These are phyloP conservation scores for Arachis monticola DNA, from an alignment of 331 rosid species.

Conservation along the genomic window DNA sequence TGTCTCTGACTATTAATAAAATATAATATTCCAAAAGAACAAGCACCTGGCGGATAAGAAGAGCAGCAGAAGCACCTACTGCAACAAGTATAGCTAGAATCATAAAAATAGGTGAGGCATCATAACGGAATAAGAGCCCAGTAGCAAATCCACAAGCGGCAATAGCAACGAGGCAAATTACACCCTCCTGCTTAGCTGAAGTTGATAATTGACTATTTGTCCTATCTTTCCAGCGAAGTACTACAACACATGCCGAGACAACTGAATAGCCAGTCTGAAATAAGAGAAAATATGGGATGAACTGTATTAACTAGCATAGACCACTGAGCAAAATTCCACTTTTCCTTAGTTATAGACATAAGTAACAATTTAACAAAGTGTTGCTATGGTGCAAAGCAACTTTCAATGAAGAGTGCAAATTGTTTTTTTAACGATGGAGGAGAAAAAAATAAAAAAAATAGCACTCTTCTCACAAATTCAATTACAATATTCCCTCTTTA, in stretches of 20 bases:
- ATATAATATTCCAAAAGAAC: constrained; percentile 6
- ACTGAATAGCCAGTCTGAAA: constrained; percentile 95
- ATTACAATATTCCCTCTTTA: no score
- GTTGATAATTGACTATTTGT: constrained; percentile 54
- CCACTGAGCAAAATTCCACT: constrained; percentile 13
- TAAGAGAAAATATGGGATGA: constrained; percentile 36
- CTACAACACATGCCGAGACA: constrained; percentile 86
- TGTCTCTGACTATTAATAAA: constrained; percentile 9
- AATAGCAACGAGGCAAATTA: constrained; percentile 66
- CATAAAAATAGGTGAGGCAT: constrained; percentile 53
- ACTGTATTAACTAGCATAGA: constrained; percentile 13
- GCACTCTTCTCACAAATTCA: no score
- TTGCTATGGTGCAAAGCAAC: no score
- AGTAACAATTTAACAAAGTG: background rate
- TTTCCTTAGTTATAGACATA: constrained; percentile 13
- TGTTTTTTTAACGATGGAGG: no score
- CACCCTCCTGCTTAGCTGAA: constrained; percentile 75
- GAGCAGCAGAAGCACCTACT: constrained; percentile 58
- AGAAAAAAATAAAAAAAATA: no score
- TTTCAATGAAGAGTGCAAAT: no score
- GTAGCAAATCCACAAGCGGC: constrained; percentile 79
- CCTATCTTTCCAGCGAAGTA: constrained; percentile 87
- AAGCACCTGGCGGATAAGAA: constrained; percentile 77
- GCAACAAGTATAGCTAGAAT: constrained; percentile 56
- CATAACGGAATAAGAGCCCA: constrained; percentile 68